Evolutionary conservation across 139 green algal genomes (phyloP), one percentile per base, ranked within the genome.

Genomic region (Bryopsis sp.): DNA sequence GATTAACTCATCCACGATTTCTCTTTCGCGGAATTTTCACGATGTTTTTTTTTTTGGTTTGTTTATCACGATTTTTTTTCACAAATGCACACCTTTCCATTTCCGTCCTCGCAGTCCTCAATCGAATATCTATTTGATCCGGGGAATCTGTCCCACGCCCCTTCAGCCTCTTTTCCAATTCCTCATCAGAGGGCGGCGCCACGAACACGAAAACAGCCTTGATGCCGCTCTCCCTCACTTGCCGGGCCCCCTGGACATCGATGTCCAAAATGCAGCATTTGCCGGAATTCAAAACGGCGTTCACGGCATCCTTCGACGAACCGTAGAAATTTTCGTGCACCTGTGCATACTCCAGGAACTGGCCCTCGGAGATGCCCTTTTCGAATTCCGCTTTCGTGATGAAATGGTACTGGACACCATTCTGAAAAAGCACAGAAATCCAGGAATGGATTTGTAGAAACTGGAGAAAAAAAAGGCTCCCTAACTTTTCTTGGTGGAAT

Each of bases 301-400:
- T 71, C 26, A 95, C 89, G 6, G 90, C 76, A 7, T 76, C 71
- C 31, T 80, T 34, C 11, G 78, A 85, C 6, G 89, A 95, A 32
- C 90, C 90, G 60, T 95, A 96, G 48, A 89, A 81, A 75, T 95
- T 90, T 63, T 78, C 77, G 78, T 96, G 89, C 66, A 96, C 89
- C n/a, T 84, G 46, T 0, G 89, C 89, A 62, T 90, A 70, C 79
- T 96, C 89, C 60, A 96, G 71, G 59, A 96, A 96, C 50, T 81
- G 70, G 32, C 82, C 87, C 28, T 68, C 76, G 0, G 61, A 72
- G 37, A 95, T 83, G 2, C 78, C 86, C 39, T 76, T 72, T 32
- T 91, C 78, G 60, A 96, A 89, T 1, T 73, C 72, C 22, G 90
- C 86, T 58, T 82, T 84, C 7, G 67, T 74, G 1, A 76, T 84